phyloP scores from a whole-genome alignment of 2,329 filamentous ascomycete species.

The Fusarium nurragi region DNA sequence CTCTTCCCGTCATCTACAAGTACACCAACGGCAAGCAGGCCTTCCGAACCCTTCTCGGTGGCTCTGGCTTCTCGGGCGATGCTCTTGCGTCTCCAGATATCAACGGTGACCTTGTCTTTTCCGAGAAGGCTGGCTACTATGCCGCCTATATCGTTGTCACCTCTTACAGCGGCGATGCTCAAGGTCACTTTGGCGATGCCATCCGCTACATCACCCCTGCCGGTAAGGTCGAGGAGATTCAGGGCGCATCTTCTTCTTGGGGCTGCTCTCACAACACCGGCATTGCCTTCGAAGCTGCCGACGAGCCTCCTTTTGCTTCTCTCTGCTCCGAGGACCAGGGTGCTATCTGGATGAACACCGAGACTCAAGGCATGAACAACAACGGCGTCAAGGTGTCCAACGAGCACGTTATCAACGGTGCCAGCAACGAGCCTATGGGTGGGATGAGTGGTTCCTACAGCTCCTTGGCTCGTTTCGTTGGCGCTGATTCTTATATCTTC shows the following conservation, averaged over 20 bases:
- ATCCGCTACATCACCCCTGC: conserved; percentile 57
- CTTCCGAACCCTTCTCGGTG: conserved; percentile 69
- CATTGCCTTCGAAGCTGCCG: conserved; percentile 69
- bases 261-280: conserved; percentile 73
- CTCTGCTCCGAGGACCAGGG: conserved; percentile 71
- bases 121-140: conserved; percentile 63
- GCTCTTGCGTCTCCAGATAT: conserved; percentile 66
- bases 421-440: conserved; percentile 66
- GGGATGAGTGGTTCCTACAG: conserved; percentile 72
- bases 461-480: conserved; percentile 62
- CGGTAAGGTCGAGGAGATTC: conserved; percentile 61
- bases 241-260: conserved; percentile 64
- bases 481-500: conserved; percentile 65
- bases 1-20: conserved; percentile 67
- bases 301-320: conserved; percentile 65
- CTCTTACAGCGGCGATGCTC: conserved; percentile 62
- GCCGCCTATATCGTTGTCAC: conserved; percentile 71
- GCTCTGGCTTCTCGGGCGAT: conserved; percentile 60
- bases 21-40: conserved; percentile 64
- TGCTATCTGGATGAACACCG: conserved; percentile 71
- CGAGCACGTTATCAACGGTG: conserved; percentile 69
- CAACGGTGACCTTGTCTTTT: conserved; percentile 71
- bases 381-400: conserved; percentile 68
- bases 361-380: conserved; percentile 63
- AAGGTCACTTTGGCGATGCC: conserved; percentile 67